phyloP scores from a whole-genome alignment of 345 rosid species.

The Microthlaspi erraticum region DNA sequence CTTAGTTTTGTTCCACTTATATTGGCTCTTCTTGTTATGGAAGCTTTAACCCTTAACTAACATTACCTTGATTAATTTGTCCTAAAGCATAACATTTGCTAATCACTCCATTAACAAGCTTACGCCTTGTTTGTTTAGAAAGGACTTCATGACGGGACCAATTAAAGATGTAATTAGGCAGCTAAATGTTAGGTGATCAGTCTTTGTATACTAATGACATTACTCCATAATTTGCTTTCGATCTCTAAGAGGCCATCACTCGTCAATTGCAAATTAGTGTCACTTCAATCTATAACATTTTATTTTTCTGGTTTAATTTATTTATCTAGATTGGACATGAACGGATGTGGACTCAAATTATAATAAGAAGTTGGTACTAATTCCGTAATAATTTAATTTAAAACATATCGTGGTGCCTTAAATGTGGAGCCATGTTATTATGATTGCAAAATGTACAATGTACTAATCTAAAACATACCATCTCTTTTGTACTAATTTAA shows the following conservation, averaged over 20 bases:
- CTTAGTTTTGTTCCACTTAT: too few species aligned
- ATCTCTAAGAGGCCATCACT: slow-evolving; percentile 2
- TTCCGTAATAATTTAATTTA: too few species aligned
- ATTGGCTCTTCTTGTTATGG: background rate
- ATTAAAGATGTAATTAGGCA: slow-evolving; percentile 17
- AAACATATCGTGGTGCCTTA: too few species aligned
- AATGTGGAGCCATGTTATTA: too few species aligned
- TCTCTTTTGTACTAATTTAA: too few species aligned
- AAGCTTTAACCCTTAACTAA: background rate
- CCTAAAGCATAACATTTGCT: background rate
- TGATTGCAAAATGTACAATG: too few species aligned
- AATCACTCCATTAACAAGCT: slow-evolving; percentile 25
- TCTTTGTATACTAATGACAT: slow-evolving; percentile 30
- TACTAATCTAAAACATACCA: too few species aligned
- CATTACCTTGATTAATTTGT: background rate
- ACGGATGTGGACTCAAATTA: too few species aligned
- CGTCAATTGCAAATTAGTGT: slow-evolving; percentile 18
- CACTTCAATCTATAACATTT: slow-evolving; percentile 6
- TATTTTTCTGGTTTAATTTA: background rate
- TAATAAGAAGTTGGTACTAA: too few species aligned
- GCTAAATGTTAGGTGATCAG: slow-evolving; percentile 28
- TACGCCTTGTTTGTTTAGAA: slow-evolving; percentile 25
- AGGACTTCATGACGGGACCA: slow-evolving; percentile 24
- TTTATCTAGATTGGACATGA: too few species aligned
- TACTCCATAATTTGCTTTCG: background rate